Evolutionary conservation across 805 yeast species (phyloP).

Genomic region (Saturnispora zaruensis): DNA sequence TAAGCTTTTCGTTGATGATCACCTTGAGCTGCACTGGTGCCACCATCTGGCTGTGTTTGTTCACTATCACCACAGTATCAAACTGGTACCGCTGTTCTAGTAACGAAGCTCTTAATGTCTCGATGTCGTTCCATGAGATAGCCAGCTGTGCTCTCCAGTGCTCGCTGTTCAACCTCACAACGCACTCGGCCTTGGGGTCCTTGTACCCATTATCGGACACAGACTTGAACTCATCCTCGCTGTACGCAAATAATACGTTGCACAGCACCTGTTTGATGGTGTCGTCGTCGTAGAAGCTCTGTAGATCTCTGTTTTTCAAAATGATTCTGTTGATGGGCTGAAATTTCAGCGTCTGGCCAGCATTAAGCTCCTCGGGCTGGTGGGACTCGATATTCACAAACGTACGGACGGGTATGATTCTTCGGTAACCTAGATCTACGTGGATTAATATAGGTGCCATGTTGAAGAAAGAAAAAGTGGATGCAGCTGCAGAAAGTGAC

Average conservation of each 20-base stretch:
- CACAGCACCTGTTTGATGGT: conserved; percentile 13
- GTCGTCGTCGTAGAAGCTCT: conserved; percentile 15
- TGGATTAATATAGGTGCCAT: conserved; percentile 5
- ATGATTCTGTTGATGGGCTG: conserved; percentile 15
- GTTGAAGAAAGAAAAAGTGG: background rate
- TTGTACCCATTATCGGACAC: background rate
- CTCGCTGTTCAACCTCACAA: conserved; percentile 14
- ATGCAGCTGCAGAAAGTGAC: background rate
- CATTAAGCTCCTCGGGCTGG: background rate
- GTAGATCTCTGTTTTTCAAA: conserved; percentile 21
- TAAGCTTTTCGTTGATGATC: background rate
- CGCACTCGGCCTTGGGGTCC: background rate
- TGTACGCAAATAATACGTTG: conserved; percentile 17
- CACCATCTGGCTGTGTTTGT: background rate
- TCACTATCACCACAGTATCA: background rate
- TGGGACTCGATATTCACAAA: conserved; percentile 18
- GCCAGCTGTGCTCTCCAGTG: conserved; percentile 22
- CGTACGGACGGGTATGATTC: conserved; percentile 19
- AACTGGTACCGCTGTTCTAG: background rate
- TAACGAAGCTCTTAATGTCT: conserved; percentile 7
- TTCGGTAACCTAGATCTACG: background rate
- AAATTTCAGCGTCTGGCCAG: conserved; percentile 1
- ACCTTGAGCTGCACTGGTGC: background rate
- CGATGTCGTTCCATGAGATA: conserved; percentile 18
- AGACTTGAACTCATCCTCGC: conserved; percentile 17